Evolutionary conservation across 768 basidiomycete species (phyloP).

Genomic region (Grammothele lineata): DNA sequence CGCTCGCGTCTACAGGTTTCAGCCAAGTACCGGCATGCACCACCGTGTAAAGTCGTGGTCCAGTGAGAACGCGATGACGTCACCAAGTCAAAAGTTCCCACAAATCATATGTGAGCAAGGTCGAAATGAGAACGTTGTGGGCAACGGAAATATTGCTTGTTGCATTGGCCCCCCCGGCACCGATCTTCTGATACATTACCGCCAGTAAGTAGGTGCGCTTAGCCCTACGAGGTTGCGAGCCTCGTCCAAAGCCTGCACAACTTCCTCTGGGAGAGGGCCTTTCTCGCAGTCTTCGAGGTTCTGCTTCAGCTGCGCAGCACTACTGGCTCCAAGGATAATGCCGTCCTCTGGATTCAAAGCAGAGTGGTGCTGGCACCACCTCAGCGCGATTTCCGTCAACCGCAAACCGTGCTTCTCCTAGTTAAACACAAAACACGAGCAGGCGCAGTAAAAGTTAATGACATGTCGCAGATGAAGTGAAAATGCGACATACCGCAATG

Average conservation of each 20-base stretch:
- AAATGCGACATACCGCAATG: slow-evolving; percentile 32
- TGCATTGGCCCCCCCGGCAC: too few species aligned
- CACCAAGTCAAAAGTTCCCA: too few species aligned
- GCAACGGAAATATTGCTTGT: too few species aligned
- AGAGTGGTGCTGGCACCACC: slow-evolving; percentile 63
- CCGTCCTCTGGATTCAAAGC: slow-evolving; percentile 39
- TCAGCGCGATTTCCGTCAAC: slow-evolving; percentile 50
- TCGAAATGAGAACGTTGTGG: too few species aligned
- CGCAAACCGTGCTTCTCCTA: slow-evolving; percentile 44
- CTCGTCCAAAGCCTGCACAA: slow-evolving; percentile 47
- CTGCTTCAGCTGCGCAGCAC: slow-evolving; percentile 38
- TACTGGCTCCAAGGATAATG: slow-evolving; percentile 46
- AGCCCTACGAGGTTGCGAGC: slow-evolving; percentile 37
- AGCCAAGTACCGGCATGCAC: too few species aligned
- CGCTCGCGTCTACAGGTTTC: too few species aligned
- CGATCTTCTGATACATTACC: too few species aligned
- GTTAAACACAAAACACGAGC: too few species aligned
- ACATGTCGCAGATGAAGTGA: not conserved
- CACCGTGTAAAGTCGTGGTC: too few species aligned
- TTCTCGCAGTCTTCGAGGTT: slow-evolving; percentile 45
- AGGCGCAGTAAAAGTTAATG: too few species aligned
- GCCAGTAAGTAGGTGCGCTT: slow-evolving; percentile 22
- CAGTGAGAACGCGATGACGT: too few species aligned
- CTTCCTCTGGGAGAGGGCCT: slow-evolving; percentile 50
- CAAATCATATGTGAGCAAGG: too few species aligned